phyloP scores from a whole-genome alignment of 1,284 basidiomycete genomes.

The Trametes versicolor region DNA sequence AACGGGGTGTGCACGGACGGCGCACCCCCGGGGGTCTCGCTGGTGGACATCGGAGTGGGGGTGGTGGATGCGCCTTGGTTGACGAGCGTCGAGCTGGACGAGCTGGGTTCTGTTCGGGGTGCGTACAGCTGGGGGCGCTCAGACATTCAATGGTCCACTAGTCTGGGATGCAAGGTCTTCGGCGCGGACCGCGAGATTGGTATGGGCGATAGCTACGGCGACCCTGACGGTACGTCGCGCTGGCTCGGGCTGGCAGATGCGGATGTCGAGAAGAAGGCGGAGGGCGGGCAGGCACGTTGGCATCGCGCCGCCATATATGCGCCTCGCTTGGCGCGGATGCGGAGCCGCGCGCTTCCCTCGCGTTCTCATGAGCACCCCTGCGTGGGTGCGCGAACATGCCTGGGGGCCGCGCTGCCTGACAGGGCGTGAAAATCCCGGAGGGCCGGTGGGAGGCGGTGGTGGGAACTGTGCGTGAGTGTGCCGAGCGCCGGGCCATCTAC shows the following conservation, averaged over 20 bases:
- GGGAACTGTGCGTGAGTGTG: slow-evolving; percentile 21
- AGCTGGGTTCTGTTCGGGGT: slow-evolving; percentile 25
- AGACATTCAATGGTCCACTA: slow-evolving; percentile 20
- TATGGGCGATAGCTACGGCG: not conserved
- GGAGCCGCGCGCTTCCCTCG: slow-evolving; percentile 1
- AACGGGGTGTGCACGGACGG: slow-evolving; percentile 31
- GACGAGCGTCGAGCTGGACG: slow-evolving; percentile 35
- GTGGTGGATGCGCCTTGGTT: slow-evolving; percentile 5
- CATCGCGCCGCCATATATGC: slow-evolving; percentile 11
- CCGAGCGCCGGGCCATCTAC: slow-evolving; percentile 32
- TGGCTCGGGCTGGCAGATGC: not conserved
- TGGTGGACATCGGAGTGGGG: not conserved
- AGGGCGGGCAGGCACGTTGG: not conserved
- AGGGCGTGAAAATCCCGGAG: slow-evolving; percentile 31
- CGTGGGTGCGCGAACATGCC: slow-evolving; percentile 24
- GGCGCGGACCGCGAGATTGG: slow-evolving; percentile 3
- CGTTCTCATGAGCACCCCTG: slow-evolving; percentile 26
- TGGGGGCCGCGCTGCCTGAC: slow-evolving; percentile 22
- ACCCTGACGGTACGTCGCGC: not conserved
- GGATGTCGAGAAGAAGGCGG: not conserved
- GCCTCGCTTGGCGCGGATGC: not conserved
- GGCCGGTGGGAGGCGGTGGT: slow-evolving; percentile 16
- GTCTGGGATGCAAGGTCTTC: not conserved
- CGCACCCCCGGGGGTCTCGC: not conserved
- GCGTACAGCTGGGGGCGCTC: slow-evolving; percentile 20